Conservation (phyloP, 176 grass and related monocot species). For the Sorghum bicolor region Sorghum_bicolor_NCBIv3 NC_012877.2:58652001-58652500, state of each 20-base stretch:
- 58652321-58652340: conserved; percentile 15
- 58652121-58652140: too few species aligned
- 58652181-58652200: too few species aligned
- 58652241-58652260: not conserved
- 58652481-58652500: not conserved
- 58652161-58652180: too few species aligned
- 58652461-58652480: not conserved
- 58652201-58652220: not conserved
- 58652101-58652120: too few species aligned
- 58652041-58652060: too few species aligned
- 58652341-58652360: not conserved
- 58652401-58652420: not conserved
- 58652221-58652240: not conserved
- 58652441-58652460: not conserved
- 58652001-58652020: too few species aligned
- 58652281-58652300: conserved; percentile 16
- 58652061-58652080: too few species aligned
- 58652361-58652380: not conserved
- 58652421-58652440: not conserved
- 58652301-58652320: conserved; percentile 17
- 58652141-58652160: too few species aligned
- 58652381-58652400: not conserved
- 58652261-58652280: not conserved
- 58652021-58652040: too few species aligned
- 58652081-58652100: too few species aligned